A percentile compares a stretch with the other conserved stretches of the same genome.
These are phyloP conservation scores for Chaetothyriales sp. DNA, from an alignment of 2,329 filamentous ascomycete species.

Conservation along the genomic window DNA sequence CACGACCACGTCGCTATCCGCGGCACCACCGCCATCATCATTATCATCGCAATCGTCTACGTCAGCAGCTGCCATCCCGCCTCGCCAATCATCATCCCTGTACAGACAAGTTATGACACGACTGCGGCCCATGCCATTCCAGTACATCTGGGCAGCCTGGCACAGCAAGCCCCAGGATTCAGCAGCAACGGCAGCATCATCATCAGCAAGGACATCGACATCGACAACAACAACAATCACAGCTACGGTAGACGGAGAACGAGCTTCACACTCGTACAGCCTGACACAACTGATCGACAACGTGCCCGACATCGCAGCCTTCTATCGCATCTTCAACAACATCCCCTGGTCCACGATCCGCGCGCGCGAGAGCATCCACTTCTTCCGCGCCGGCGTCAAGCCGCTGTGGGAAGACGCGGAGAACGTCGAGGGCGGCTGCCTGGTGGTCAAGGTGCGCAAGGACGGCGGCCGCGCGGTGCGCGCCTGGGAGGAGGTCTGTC, in stretches of 20 bases:
- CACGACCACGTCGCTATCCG: neutral
- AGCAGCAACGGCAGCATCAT: neutral
- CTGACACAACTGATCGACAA: conserved; percentile 28
- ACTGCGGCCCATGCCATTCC: conserved; percentile 33
- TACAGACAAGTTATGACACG: conserved; percentile 32
- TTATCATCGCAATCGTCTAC: neutral
- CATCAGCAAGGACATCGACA: neutral
- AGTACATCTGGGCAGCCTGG: conserved; percentile 37
- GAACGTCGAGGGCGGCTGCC: conserved; percentile 73
- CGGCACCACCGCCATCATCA: neutral
- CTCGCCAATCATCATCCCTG: conserved; percentile 24
- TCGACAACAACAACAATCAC: neutral
- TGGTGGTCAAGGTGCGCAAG: conserved; percentile 85
- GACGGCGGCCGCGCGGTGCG: conserved; percentile 23
- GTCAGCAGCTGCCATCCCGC: conserved; percentile 4
- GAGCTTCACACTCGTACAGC: conserved; percentile 15
- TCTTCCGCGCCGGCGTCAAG: conserved; percentile 65
- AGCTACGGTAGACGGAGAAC: neutral
- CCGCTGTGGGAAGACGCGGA: conserved; percentile 77
- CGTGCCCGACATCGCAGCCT: conserved; percentile 35
- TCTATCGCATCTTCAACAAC: conserved; percentile 73
- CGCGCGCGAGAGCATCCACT: conserved; percentile 63
- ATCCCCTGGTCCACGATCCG: conserved; percentile 62
- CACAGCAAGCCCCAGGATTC: conserved; percentile 27
- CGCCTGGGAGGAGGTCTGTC: conserved; percentile 18